phyloP scores from a whole-genome alignment of 2,329 filamentous ascomycete species.

The Phialemonium atrogriseum region DNA sequence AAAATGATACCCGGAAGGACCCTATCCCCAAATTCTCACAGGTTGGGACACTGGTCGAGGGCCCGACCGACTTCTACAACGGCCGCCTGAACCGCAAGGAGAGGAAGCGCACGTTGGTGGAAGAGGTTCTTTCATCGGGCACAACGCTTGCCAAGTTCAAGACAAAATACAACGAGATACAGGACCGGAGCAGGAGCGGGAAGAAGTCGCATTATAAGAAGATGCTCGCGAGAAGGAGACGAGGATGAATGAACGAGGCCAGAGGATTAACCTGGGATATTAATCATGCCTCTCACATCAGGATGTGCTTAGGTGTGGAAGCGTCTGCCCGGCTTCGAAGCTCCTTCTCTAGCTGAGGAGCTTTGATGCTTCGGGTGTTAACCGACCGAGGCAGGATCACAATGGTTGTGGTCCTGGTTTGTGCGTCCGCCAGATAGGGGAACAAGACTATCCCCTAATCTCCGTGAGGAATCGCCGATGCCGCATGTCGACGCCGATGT shows the following conservation, averaged over 20 bases:
- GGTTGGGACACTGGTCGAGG: constrained; percentile 80
- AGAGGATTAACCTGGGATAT: not conserved
- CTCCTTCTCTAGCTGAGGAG: no score
- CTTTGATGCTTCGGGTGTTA: no score
- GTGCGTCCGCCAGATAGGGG: no score
- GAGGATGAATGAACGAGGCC: constrained; percentile 6
- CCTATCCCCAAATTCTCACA: constrained; percentile 76
- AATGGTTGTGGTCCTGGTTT: no score
- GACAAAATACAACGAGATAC: constrained; percentile 79
- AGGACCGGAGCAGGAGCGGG: constrained; percentile 73
- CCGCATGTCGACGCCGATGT: no score
- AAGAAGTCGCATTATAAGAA: constrained; percentile 87
- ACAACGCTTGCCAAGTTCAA: constrained; percentile 65
- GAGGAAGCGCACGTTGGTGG: constrained; percentile 76
- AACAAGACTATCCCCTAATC: no score
- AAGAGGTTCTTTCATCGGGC: constrained; percentile 69
- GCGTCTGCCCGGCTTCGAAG: no score
- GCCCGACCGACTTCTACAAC: constrained; percentile 80
- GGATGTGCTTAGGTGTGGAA: no score
- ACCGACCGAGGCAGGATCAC: no score
- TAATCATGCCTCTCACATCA: no score
- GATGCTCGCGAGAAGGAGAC: constrained; percentile 41
- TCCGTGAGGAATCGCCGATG: no score
- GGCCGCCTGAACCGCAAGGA: constrained; percentile 78
- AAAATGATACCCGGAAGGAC: constrained; percentile 69